Evolutionary conservation across 176 grass and related monocot species (phyloP).

Genomic region (Hyparrhenia diplandra): DNA sequence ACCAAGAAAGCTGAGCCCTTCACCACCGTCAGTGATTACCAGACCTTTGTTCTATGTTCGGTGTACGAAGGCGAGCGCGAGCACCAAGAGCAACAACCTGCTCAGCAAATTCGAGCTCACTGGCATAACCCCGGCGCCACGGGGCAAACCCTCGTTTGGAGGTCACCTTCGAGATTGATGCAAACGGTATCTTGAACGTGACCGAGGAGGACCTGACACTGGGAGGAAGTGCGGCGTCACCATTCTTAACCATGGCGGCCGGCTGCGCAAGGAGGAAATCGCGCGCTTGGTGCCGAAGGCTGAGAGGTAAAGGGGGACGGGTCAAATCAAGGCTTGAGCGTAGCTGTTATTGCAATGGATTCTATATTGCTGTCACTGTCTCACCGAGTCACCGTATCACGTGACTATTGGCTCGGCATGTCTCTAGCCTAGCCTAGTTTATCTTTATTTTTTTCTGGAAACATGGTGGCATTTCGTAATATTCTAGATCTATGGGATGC

Average conservation of each 20-base stretch:
- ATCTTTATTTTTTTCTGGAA: neutral
- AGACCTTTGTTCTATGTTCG: neutral
- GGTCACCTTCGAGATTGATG: conserved; percentile 48
- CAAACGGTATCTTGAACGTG: neutral
- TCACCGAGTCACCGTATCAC: neutral
- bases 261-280: conserved; percentile 49
- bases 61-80: conserved; percentile 51
- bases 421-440: neutral
- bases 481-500: too few species aligned
- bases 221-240: conserved; percentile 20
- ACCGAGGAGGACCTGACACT: neutral
- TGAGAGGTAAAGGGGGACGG: neutral
- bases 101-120: conserved; percentile 25
- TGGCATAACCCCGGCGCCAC: neutral
- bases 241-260: conserved; percentile 29
- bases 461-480: neutral
- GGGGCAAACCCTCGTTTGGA: neutral
- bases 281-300: conserved; percentile 31
- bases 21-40: conserved; percentile 29
- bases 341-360: neutral
- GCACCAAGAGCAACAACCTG: conserved; percentile 33
- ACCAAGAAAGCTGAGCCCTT: conserved; percentile 3
- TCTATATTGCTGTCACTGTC: neutral
- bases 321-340: neutral
- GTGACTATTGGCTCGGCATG: neutral